Evolutionary conservation across 176 grass and related monocot species (phyloP), one percentile per base, ranked within the genome.

Genomic region (Panicum miliaceum): DNA sequence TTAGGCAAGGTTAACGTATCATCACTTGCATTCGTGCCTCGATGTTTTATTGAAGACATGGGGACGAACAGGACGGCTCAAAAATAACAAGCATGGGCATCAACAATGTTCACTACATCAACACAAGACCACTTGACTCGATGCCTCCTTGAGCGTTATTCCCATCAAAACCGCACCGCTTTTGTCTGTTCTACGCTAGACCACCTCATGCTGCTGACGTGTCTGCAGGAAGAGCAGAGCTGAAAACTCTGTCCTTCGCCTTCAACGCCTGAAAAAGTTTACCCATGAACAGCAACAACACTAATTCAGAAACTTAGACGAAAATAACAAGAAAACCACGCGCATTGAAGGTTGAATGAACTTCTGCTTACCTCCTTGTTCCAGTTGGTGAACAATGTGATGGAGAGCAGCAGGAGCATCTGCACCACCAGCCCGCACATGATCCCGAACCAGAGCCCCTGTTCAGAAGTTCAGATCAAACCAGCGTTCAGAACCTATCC

Each of bases 361-460:
- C 22, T 11, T 11, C 2, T 9, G 8, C 45, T 73, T n/a, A 73
- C 45, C 5, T 73, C 14, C 18, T 51, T 73, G 70, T 73, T 51
- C 70, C 70, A 73, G 70, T 73, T 34, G 23, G 70, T 73, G 70
- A 8, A 11, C 4, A 73, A 19, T 12, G 25, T 73, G 23, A 73
- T 18, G 0, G 70, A 29, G 13, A 73, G 45, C 26, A 73, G 8
- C 45, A 32, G 27, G 6, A 73, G 70, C 45, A 51, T 73, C 70
- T 73, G 45, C 25, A 73, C 45, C 13, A 51, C 70, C 13, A 73
- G 4, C 7, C 70, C 70, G 7, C 70, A 73, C 46, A 51, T 19
- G 70, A 73, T 73, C 26, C 45, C 70, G 7, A 73, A 19, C 70
- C 70, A 73, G 45, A 73, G 70, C 2, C 70, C 70, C 70, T 51